Evolutionary conservation across 495 filamentous ascomycete species (phyloP), one percentile per base, ranked within the genome.

Genomic region (Astrothelium macrocarpum): DNA sequence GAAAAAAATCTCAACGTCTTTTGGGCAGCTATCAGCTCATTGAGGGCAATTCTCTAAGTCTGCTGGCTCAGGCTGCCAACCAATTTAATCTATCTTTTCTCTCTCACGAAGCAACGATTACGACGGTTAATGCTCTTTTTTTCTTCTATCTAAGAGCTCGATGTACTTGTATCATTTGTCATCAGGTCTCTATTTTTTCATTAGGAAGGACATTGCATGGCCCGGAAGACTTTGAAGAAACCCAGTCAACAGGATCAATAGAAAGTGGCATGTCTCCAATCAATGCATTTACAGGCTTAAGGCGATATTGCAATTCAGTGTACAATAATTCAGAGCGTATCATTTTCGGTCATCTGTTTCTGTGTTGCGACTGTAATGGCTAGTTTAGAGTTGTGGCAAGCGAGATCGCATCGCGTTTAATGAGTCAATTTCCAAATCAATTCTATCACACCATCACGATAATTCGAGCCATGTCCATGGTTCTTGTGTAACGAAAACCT

Each of bases 31-130:
- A 11, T 29, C 49, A 56, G 5, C 25, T 26, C 23, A 56, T 29
- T 56, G 23, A 28, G 20, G 7, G 20, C 23, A 5, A 9, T 56
- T 56, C 49, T 56, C 16, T 16, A 56, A 16, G 29, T 25, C 49
- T 56, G 49, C 49, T n/a, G 49, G 49, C n/a, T 20, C 49, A 56
- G 49, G 49, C 23, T 16, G 25, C 49, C 10, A 29, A 9, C 49
- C 20, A 4, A n/a, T 56, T 56, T 9, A 29, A n/a, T 56, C 5
- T 25, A 11, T 11, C 11, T 29, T 56, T 20, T 11, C 29, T 29
- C 49, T 56, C 49, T 56, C 3, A 56, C 49, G 49, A 56, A 56
- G 49, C 49, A 56, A 56, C 49, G 49, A 29, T 56, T 56, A 5
- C 16, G 9, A 29, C 16, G 20, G 29, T 28, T 12, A 5, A 56